A percentile compares a stretch with the other conserved stretches of the same genome.
phyloP scores from a whole-genome alignment of 2,329 filamentous ascomycete genomes.

The Cercospora sesami region DNA sequence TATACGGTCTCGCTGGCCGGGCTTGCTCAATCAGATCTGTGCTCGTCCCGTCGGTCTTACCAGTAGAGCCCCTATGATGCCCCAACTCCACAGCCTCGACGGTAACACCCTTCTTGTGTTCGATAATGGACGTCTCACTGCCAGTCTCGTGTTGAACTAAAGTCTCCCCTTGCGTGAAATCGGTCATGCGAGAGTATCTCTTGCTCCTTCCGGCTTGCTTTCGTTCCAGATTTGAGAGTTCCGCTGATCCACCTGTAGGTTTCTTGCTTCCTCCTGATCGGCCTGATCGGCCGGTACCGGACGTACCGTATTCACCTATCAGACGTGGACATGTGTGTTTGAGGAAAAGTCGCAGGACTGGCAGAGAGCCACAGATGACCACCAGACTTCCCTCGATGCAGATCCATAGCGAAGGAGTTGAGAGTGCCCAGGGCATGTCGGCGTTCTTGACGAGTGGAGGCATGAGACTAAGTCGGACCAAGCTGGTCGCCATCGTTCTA shows the following conservation, averaged over 20 bases:
- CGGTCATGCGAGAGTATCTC: conserved; percentile 18
- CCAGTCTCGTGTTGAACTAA: conserved; percentile 16
- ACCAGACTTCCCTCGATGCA: conserved; percentile 26
- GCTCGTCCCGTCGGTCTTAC: not conserved
- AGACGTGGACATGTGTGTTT: conserved; percentile 23
- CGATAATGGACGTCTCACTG: conserved; percentile 20
- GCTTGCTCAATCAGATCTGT: not conserved
- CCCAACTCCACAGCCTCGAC: conserved; percentile 4
- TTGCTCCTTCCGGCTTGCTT: conserved; percentile 1
- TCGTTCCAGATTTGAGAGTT: conserved; percentile 22
- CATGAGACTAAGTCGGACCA: conserved; percentile 21
- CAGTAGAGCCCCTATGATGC: not conserved
- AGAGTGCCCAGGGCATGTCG: conserved; percentile 21
- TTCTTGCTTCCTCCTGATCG: not conserved
- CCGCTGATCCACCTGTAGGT: conserved; percentile 4
- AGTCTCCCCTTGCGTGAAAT: conserved; percentile 18
- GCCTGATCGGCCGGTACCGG: not conserved
- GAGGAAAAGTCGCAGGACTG: conserved; percentile 24
- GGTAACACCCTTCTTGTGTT: not conserved
- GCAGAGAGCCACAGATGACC: conserved; percentile 24
- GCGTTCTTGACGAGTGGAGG: conserved; percentile 17
- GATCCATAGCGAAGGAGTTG: conserved; percentile 23
- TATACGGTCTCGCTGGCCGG: not conserved
- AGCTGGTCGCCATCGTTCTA: conserved; percentile 22
- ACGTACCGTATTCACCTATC: conserved; percentile 20